Base-by-base conservation (phyloP, 306 rosid species). In the Albizia julibrissin region DNA sequence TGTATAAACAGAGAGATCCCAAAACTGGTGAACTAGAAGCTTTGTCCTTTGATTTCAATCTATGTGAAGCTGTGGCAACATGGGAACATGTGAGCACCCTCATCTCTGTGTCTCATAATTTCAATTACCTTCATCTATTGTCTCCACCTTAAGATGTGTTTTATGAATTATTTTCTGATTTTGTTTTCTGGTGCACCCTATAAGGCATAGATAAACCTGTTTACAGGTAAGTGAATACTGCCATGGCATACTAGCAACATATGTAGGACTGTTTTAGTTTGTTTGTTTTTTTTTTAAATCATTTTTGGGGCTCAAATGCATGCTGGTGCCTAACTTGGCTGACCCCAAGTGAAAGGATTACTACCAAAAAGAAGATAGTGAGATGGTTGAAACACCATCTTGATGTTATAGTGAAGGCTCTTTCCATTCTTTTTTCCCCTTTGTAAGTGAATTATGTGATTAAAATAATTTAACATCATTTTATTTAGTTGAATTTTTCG, bases 11-110 rank as follows among this genome's bases (percentile, higher is more conserved):
- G 99, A 93, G 50, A 77, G 99, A 96, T 89, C 91, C 97, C 50
- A 92, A 93, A 87, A 92, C 91, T 3, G 94, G 97, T 39, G 98
- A 93, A 86, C 94, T 93, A 83, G 99, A 96, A 89, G 94, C 93
- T 50, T 77, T 93, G 73, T 89, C 97, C 5, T 96, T 87, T 71
- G 96, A 91, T 75, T 93, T 96, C 85, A 87, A 93, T 88, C 90
- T 96, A 33, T 96, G 99, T 61, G 99, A 93, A 85, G 94, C 99
- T 75, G 93, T 93, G 82, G 94, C 97, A 80, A 93, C 97, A 22
- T 96, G 99, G 99, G 99, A 96, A 88, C 99, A 90, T 89, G 99
- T 90, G 74, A 77, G 89, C 83, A 31, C 39, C 70, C 61, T 54
- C 50, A 76, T 61, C 31, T 75, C 34, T 69, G 76, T 78, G 44